Evolutionary conservation across 1,284 basidiomycete genomes (phyloP).

Genomic region (Fomitiporia mediterranea): DNA sequence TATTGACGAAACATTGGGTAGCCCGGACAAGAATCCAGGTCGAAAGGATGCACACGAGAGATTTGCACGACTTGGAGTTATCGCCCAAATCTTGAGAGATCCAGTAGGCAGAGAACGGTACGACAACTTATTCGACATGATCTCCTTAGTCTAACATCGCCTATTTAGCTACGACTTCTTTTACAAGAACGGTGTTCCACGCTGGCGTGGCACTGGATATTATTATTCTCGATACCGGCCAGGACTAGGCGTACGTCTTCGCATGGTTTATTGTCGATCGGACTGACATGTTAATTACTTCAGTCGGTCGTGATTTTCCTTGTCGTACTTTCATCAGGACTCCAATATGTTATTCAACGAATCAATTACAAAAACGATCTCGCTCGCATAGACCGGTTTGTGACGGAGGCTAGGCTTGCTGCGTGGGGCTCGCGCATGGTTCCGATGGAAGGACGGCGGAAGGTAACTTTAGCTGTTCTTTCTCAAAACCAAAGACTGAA

Average conservation of each 20-base stretch:
- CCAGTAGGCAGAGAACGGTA: constrained; percentile 73
- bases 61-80: constrained; percentile 85
- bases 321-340: constrained; percentile 59
- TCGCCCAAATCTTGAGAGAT: constrained; percentile 76
- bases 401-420: constrained; percentile 54
- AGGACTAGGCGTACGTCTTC: constrained; percentile 63
- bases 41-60: constrained; percentile 79
- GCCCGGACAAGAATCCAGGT: constrained; percentile 90
- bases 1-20: constrained; percentile 30
- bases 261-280: not conserved
- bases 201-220: constrained; percentile 84
- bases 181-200: constrained; percentile 87
- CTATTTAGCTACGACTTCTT: constrained; percentile 77
- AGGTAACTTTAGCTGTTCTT: constrained; percentile 39
- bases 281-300: not conserved
- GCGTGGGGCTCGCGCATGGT: constrained; percentile 75
- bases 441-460: constrained; percentile 57
- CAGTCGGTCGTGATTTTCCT: constrained; percentile 77
- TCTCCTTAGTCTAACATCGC: not conserved
- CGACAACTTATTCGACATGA: constrained; percentile 29
- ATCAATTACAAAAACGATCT: constrained; percentile 76
- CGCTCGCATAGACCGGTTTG: constrained; percentile 62
- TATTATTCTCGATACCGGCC: constrained; percentile 93
- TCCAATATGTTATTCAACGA: constrained; percentile 77
- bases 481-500: not conserved